Conservation (phyloP, 352 stramenopile genomes). For the Blastocystis sp. region DNA sequence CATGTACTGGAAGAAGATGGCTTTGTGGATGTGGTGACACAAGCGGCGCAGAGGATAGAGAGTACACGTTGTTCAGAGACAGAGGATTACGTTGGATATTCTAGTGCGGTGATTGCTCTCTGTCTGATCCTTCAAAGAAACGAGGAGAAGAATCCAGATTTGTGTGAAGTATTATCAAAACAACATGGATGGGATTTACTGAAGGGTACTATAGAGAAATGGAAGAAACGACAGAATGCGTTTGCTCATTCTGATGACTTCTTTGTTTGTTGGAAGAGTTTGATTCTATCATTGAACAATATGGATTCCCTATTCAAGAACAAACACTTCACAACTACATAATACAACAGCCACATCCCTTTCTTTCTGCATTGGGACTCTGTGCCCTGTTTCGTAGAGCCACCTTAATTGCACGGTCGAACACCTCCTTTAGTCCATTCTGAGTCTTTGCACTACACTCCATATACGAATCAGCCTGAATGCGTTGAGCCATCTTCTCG, state of each 20-base stretch:
- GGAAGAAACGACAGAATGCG: neutral
- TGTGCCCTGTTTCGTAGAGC: conserved; percentile 72
- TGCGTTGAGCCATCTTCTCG: conserved; percentile 77
- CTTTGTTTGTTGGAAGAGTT: neutral
- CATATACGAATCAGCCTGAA: conserved; percentile 82
- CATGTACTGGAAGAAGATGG: neutral
- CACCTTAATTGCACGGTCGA: conserved; percentile 83
- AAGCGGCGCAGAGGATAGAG: neutral
- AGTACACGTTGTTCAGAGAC: neutral
- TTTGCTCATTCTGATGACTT: neutral
- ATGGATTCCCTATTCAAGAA: too few relatives aligned
- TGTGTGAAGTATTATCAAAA: too few relatives aligned
- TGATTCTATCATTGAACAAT: too few relatives aligned
- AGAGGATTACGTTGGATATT: neutral
- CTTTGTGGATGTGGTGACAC: neutral
- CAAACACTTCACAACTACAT: conserved; percentile 52
- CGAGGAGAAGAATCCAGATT: too few relatives aligned
- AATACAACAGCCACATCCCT: conserved; percentile 60
- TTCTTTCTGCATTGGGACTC: conserved; percentile 22
- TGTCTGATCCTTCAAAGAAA: too few relatives aligned
- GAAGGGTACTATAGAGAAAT: neutral
- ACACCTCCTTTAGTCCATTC: conserved; percentile 84
- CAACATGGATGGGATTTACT: too few relatives aligned
- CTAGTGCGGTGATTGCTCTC: too few relatives aligned
- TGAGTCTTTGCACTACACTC: conserved; percentile 85